Evolutionary conservation across 208 protist genomes (phyloP), one percentile per base, ranked within the genome.

Genomic region (Porcisia deanei): DNA sequence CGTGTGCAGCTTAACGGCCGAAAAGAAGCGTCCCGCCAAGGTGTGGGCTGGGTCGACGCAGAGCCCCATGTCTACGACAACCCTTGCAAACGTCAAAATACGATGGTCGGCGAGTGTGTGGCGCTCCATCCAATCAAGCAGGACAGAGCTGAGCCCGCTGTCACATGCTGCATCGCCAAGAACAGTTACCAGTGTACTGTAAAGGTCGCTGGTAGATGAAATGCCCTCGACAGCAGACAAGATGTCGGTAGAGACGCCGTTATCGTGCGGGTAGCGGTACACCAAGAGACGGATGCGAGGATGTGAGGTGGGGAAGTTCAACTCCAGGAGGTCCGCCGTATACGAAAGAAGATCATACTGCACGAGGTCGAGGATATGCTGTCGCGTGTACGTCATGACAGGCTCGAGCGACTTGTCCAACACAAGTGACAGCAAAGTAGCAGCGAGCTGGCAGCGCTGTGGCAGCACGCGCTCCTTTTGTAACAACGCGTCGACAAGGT

Each of bases 71-170:
- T 86, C 83, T 18, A 85, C 83, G 6, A 93, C 71, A 30, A 94
- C 81, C 22, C 69, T 73, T 3, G 92, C 92, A 63, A 94, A 94
- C 10, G 68, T 80, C 37, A 83, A 77, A 63, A 94, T 77, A 18
- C 88, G 83, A 14, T 64, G 52, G 77, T 97, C 90, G 30, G 88
- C 88, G 66, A 95, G 87, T 4, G 75, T 55, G 80, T 88, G 87
- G 64, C 81, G 34, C 76, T 88, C 82, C 85, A 97, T 91, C 90
- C 90, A 97, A 45, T 87, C 73, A 30, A 94, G 61, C 67, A 94
- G 66, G 39, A 84, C 72, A 5, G 60, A 49, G 20, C 80, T 80
- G 18, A 94, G 83, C 41, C 69, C 71, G 63, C 71, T 53, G 25
- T 85, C 77, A 53, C 82, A 84, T 52, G 85, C 85, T 25, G 76